phyloP scores from a whole-genome alignment of 1,139 yeast species.

The Sugiyamaella neomexicana region DNA sequence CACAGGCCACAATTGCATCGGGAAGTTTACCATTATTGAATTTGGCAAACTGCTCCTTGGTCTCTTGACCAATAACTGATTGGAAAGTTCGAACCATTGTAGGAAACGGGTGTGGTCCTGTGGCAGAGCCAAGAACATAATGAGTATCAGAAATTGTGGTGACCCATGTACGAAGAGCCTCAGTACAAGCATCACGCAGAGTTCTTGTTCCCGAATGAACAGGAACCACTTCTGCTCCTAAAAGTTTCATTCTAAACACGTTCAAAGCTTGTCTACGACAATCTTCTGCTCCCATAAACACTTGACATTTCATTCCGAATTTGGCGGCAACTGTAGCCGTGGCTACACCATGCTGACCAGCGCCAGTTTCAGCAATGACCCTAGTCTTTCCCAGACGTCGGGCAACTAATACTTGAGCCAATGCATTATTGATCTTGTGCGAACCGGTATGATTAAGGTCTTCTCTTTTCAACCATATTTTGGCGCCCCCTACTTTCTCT shows the following conservation, averaged over 20 bases:
- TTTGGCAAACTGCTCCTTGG: slow-evolving; percentile 83
- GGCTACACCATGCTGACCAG: slow-evolving; percentile 99
- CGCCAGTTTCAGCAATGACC: slow-evolving; percentile 98
- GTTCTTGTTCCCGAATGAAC: slow-evolving; percentile 95
- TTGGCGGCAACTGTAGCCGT: slow-evolving; percentile 99
- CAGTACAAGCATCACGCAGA: slow-evolving; percentile 95
- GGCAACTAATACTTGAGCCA: slow-evolving; percentile 92
- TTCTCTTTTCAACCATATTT: slow-evolving; percentile 97
- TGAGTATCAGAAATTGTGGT: slow-evolving; percentile 82
- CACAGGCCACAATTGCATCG: slow-evolving; percentile 94
- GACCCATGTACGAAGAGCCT: slow-evolving; percentile 96
- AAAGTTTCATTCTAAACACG: slow-evolving; percentile 93
- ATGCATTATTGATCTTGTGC: slow-evolving; percentile 94
- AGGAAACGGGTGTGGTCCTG: slow-evolving; percentile 99
- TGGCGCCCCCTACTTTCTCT: slow-evolving; percentile 93
- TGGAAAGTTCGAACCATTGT: slow-evolving; percentile 97
- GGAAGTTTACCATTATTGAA: slow-evolving; percentile 82
- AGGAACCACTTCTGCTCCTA: slow-evolving; percentile 93
- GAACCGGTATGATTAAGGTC: slow-evolving; percentile 98
- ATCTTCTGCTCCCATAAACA: slow-evolving; percentile 99
- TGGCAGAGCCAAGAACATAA: slow-evolving; percentile 95
- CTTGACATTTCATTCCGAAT: slow-evolving; percentile 93
- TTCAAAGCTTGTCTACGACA: slow-evolving; percentile 97
- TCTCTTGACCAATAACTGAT: slow-evolving; percentile 92
- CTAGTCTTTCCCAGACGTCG: slow-evolving; percentile 86